These are phyloP conservation scores for Xylariaceae sp. DNA, from an alignment of 2,329 filamentous ascomycete genomes.

Conservation along the genomic window DNA sequence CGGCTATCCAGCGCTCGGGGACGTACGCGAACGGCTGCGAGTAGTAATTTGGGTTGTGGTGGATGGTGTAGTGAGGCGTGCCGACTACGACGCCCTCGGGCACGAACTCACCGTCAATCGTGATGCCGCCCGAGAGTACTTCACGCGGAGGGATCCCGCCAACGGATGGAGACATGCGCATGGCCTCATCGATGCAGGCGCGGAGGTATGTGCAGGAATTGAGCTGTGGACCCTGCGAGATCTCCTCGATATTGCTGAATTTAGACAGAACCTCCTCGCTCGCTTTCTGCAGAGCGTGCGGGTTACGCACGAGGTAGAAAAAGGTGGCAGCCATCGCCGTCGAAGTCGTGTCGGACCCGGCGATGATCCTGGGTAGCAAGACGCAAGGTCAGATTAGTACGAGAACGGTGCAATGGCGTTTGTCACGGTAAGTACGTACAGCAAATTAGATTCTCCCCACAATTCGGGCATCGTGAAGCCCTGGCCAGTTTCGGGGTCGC, in stretches of 20 bases:
- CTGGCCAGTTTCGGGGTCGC: constrained; percentile 65
- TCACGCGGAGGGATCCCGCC: constrained; percentile 58
- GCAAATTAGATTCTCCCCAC: constrained; percentile 66
- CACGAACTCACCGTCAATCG: constrained; percentile 50
- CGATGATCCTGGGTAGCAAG: constrained; percentile 51
- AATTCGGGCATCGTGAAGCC: constrained; percentile 63
- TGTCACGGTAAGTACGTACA: constrained; percentile 39
- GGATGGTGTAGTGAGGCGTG: constrained; percentile 63
- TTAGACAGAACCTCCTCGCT: constrained; percentile 49
- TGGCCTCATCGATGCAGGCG: constrained; percentile 61
- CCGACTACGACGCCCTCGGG: constrained; percentile 60
- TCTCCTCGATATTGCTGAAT: constrained; percentile 52
- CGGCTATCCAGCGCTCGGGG: constrained; percentile 63
- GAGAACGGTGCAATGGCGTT: too few species aligned
- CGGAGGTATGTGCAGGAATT: constrained; percentile 55
- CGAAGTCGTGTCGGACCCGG: constrained; percentile 67
- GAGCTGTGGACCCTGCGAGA: constrained; percentile 49
- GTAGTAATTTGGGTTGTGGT: constrained; percentile 62
- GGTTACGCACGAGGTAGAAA: constrained; percentile 58
- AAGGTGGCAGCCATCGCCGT: constrained; percentile 61
- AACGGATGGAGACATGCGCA: constrained; percentile 59
- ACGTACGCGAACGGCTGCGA: constrained; percentile 54
- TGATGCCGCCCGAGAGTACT: constrained; percentile 52
- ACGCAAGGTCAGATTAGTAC: neutral
- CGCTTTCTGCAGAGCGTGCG: constrained; percentile 43